These are phyloP conservation scores for Syzygium oleosum DNA, from an alignment of 345 rosid species.

Conservation along the genomic window DNA sequence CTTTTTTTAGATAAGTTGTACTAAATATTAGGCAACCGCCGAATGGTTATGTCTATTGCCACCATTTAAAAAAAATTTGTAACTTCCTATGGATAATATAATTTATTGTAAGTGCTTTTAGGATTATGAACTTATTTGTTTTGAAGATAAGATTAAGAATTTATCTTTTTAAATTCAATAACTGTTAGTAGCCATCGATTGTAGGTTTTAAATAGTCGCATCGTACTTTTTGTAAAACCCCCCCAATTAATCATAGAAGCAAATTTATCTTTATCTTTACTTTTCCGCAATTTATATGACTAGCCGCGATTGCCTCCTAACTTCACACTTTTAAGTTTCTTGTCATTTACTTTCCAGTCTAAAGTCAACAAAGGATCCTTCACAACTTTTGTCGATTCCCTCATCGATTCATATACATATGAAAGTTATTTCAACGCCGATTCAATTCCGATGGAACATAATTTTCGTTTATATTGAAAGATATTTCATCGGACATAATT, in stretches of 20 bases:
- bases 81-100: neutral
- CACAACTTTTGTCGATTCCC: no score
- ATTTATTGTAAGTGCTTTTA: neutral
- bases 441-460: neutral
- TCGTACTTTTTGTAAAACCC: neutral
- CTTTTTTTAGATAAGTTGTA: neutral
- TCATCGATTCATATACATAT: no score
- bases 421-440: neutral
- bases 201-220: no score
- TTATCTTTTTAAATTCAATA: neutral
- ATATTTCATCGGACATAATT: neutral
- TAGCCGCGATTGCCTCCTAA: rapidly evolving
- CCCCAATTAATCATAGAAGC: neutral
- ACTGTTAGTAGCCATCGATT: neutral
- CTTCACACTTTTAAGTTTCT: rapidly evolving
- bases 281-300: neutral
- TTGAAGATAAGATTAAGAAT: neutral
- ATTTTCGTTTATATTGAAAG: neutral
- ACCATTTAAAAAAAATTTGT: neutral
- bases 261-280: neutral
- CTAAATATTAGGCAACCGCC: neutral
- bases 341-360: neutral
- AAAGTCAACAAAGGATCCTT: neutral
- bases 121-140: neutral
- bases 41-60: neutral